phyloP scores from a whole-genome alignment of 495 filamentous ascomycete genomes.

The Penicillium steckii region DNA sequence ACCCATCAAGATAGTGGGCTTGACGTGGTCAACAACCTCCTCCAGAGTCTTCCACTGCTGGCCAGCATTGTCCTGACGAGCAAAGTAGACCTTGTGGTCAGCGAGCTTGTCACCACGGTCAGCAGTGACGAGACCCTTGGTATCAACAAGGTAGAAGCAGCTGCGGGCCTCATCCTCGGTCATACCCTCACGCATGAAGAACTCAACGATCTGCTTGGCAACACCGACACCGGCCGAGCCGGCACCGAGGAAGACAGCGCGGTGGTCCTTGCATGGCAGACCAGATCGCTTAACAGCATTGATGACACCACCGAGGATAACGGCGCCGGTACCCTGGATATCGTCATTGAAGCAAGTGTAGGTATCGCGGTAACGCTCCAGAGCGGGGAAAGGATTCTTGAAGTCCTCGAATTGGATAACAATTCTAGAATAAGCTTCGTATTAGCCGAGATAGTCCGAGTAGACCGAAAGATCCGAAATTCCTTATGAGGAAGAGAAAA shows the following conservation, averaged over 20 bases:
- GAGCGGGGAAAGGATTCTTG: conserved; percentile 94
- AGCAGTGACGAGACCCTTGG: conserved; percentile 88
- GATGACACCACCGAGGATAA: conserved; percentile 92
- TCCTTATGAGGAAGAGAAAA: conserved; percentile 6
- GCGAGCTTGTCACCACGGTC: conserved; percentile 93
- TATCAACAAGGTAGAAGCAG: conserved; percentile 98
- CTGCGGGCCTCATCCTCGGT: conserved; percentile 85
- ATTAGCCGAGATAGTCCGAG: not conserved
- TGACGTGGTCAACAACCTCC: conserved; percentile 88
- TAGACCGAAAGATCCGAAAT: not conserved
- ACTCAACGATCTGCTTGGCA: conserved; percentile 93
- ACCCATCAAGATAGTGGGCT: conserved; percentile 92
- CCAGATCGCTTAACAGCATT: conserved; percentile 88
- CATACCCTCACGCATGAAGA: conserved; percentile 89
- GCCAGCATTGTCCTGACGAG: conserved; percentile 87
- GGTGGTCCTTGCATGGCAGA: conserved; percentile 84
- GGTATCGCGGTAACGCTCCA: conserved; percentile 80
- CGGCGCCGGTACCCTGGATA: conserved; percentile 96
- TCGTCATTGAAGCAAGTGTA: conserved; percentile 99
- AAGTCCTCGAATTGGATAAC: conserved; percentile 98
- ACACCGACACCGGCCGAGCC: conserved; percentile 95
- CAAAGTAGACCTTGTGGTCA: conserved; percentile 98
- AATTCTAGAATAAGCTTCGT: conserved; percentile 54
- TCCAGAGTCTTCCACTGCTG: conserved; percentile 86
- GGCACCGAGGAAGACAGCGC: conserved; percentile 93